These are phyloP conservation scores for Rhizoclosmatium globosum DNA, from an alignment of 192 early-diverging fungal genomes.

Conservation along the genomic window DNA sequence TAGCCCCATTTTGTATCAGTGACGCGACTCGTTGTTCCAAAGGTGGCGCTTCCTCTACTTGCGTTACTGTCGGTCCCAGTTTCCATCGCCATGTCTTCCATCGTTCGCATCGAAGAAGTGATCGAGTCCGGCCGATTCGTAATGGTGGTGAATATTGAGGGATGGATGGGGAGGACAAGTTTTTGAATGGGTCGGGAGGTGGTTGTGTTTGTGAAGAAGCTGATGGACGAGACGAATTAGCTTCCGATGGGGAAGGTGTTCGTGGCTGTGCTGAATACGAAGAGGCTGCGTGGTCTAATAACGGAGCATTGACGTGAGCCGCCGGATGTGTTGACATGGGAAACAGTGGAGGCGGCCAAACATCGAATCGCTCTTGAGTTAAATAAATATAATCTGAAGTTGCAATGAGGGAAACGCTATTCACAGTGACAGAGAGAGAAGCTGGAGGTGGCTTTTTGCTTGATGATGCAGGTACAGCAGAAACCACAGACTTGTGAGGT, in stretches of 20 bases:
- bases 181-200: constrained; percentile 29
- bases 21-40: constrained; percentile 44
- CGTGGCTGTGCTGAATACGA: background rate
- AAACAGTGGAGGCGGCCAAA: constrained; percentile 61
- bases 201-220: background rate
- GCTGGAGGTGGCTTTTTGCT: constrained; percentile 5
- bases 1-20: constrained; percentile 49
- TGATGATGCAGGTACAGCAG: background rate
- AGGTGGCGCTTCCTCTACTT: constrained; percentile 35
- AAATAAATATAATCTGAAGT: constrained; percentile 58
- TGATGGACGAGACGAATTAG: background rate
- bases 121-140: constrained; percentile 44
- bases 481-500: constrained; percentile 21
- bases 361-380: constrained; percentile 54
- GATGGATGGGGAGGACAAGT: constrained; percentile 30
- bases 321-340: constrained; percentile 36
- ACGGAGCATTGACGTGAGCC: background rate
- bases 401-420: constrained; percentile 46
- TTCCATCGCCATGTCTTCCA: constrained; percentile 60
- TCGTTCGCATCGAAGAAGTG: constrained; percentile 53
- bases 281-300: constrained; percentile 23
- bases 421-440: constrained; percentile 39
- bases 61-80: constrained; percentile 33
- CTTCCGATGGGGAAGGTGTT: background rate
- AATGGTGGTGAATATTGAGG: constrained; percentile 29